Evolutionary conservation across 2,329 filamentous ascomycete genomes (phyloP), one percentile per base, ranked within the genome.

Genomic region (Sphaerostilbella broomeana): DNA sequence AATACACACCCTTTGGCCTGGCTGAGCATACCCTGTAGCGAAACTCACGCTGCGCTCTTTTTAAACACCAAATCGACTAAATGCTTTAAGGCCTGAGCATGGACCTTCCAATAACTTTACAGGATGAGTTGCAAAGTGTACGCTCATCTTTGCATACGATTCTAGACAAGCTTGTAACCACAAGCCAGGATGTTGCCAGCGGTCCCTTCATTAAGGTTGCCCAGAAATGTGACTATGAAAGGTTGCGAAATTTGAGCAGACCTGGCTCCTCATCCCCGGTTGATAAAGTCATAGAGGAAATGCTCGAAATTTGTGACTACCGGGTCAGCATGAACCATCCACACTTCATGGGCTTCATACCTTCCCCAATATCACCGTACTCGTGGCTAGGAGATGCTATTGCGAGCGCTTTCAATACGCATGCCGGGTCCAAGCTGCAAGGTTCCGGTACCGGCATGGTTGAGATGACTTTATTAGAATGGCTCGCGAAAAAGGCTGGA

Each of bases 401-500:
- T 1, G 42, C 47, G 0, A 45, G 45, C 4, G 50, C 52, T 4
- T 54, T 49, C 2, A 53, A 54, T 6, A 47, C 51, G 0, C 22
- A 53, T 0, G 42, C 49, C 10, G 51, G 49, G 0, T 51, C 46
- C 0, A 49, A 52, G 18, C 34, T 53, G 0, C 51, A 54, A 13
- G 45, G 49, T 2, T 52, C 49, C 0, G 52, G 51, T 0, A 47
- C 51, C 10, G 44, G 51, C 15, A 47, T 50, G 0, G 46, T 54
- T 16, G 51, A 54, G 13, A 54, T 54, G 36, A 45, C 45, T 2
- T n/a, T 54, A 29, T 47, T 53, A 3, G 44, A 46, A 16, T 54
- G 52, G 51, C 22, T 54, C 2, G 48, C 50, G 0, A 29, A 35
- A 1, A 33, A 32, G 10, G 44, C 47, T 5, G 50, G 50, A 0